Base-by-base conservation (phyloP, 805 yeast genomes). In the Suhomyces xylopsoci region DNA sequence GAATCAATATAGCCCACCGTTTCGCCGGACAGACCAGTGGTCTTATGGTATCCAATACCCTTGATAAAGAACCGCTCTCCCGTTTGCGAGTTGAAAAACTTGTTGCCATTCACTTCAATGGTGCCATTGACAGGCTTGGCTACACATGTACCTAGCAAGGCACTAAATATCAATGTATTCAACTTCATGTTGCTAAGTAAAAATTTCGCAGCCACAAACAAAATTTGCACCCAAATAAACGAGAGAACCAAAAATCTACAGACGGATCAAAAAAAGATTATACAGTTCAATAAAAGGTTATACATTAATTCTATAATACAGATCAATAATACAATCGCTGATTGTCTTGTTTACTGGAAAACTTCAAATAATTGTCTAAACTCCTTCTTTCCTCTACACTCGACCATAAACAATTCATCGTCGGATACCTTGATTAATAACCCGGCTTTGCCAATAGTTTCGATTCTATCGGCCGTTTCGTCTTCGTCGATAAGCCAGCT, bases 31-130 rank as follows among this genome's bases (percentile, higher is more conserved):
- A 30, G 22, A 49, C 81, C 80, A 12, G 84, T 77, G 59, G 84
- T 81, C 44, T 86, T 84, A 71, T 91, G 97, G 71, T 91, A 90
- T 0, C 96, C 96, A 49, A 90, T 81, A 59, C 97, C 97, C 63
- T 83, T 85, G 63, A 92, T 81, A 70, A 84, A 92, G 72, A 92
- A 92, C 72, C 90, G 96, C 43, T 87, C 80, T 9, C 91, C 93
- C 58, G 85, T 82, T 58, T 76, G 77, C 17, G 85, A 71, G 70
- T 83, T 81, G 70, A 87, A 90, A 70, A 93, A 90, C 69, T 88
- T 86, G 76, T 81, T 86, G 6, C 93, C 94, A 25, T 75, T 71
- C 20, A 86, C 78, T 53, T 83, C 87, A 53, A 90, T 81, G 8
- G 81, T 59, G 22, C 85, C 80, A 12, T 24, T 24, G 28, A 47